Evolutionary conservation across 208 protist genomes (phyloP), one percentile per base, ranked within the genome.

Genomic region (Polymyxa betae): DNA sequence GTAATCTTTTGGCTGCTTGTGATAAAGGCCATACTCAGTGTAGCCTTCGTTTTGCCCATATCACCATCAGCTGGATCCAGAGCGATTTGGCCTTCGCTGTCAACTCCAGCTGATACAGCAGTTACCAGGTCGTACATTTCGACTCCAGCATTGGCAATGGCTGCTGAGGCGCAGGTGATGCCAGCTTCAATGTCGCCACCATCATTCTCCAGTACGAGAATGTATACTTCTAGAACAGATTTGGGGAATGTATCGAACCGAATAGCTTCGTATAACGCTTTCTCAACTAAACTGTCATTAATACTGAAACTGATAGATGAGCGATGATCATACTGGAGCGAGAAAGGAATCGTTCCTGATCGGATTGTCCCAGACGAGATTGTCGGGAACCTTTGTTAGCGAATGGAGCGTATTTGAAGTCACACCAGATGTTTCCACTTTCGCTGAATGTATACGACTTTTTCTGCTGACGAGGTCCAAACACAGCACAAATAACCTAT

Each of bases 71-170:
- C 35, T 35, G 72, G 72, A 43, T 82, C 72, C 35, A 82, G n/a
- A 82, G 35, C n/a, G 72, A 35, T 43, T 45, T n/a, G 35, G 5
- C 35, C n/a, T 5, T 82, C 72, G 35, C 16, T 5, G 5, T 5
- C 16, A 5, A 45, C 10, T 45, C 72, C 72, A 20, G 92, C 72
- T 0, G 92, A 94, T 44, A 92, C 94, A 0, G 91, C 89, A 41
- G 93, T 88, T 5, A 95, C 93, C 35, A 95, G 46, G 88, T 95
- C 94, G 90, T 92, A 94, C 94, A 95, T 95, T 78, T 95, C 94
- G 24, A 95, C 92, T 88, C 94, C 94, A 29, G 94, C 94, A 5
- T 94, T 92, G 0, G 93, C 93, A 32, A 94, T 54, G 35, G 93
- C 93, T 77, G 94, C 90, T 16, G 40, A 77, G 20, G 93, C 93